Conservation (phyloP, 2,329 filamentous ascomycete species). For the Beauveria brongniartii region DNA sequence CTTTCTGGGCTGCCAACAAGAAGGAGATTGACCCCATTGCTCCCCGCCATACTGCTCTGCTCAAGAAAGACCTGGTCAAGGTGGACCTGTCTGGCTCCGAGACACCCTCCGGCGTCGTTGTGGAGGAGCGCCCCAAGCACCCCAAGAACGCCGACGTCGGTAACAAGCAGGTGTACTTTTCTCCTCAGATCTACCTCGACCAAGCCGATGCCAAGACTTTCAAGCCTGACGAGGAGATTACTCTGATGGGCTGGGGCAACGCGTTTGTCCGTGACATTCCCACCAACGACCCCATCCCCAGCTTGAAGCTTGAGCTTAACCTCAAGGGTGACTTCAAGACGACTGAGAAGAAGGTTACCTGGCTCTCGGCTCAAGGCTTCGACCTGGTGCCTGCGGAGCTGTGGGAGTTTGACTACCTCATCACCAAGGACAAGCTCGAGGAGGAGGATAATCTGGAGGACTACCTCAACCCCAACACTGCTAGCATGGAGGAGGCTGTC, state of each 20-base stretch:
- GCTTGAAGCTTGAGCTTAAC: conserved; percentile 82
- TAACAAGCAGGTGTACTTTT: conserved; percentile 76
- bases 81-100: conserved; percentile 62
- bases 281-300: conserved; percentile 37
- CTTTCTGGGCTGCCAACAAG: conserved; percentile 68
- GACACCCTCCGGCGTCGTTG: conserved; percentile 52
- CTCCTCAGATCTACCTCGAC: conserved; percentile 68
- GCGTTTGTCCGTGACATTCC: conserved; percentile 66
- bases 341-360: conserved; percentile 94
- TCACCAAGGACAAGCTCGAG: conserved; percentile 90
- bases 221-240: conserved; percentile 81
- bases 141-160: conserved; percentile 82
- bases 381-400: conserved; percentile 74
- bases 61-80: conserved; percentile 62
- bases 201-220: conserved; percentile 80
- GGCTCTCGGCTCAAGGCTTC: conserved; percentile 71
- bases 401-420: conserved; percentile 90
- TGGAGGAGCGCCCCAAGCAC: conserved; percentile 76
- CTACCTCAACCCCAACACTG: conserved; percentile 69
- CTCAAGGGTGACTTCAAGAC: conserved; percentile 89
- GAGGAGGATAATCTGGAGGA: conserved; percentile 82
- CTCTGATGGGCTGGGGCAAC: conserved; percentile 95
- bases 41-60: conserved; percentile 65
- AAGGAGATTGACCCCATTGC: conserved; percentile 73
- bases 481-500: conserved; percentile 63